Percentiles rank a stretch among this genome's conserved stretches.
Evolutionary conservation across 2,329 filamentous ascomycete genomes (phyloP).

Genomic region (Penicillium sp.): DNA sequence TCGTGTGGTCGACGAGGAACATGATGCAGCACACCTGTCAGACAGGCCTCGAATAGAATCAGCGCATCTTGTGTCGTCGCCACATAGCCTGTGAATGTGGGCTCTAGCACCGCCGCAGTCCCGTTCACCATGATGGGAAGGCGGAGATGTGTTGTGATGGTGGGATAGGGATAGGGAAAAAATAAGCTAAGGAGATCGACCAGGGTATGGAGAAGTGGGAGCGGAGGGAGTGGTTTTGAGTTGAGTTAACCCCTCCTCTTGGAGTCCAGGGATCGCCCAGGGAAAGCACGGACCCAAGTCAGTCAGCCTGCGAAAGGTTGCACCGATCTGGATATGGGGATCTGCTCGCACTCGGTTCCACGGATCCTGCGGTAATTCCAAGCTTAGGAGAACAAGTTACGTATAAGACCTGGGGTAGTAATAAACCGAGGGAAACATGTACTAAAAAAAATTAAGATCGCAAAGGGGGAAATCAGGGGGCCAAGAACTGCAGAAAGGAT

Average conservation of each 20-base stretch:
- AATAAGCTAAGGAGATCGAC: slow-evolving; percentile 4
- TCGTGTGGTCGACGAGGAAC: slow-evolving; percentile 84
- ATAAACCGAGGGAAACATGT: no score
- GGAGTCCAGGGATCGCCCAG: slow-evolving; percentile 21
- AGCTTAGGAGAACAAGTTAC: slow-evolving; percentile 13
- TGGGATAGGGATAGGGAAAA: background rate
- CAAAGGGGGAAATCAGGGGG: slow-evolving; percentile 2
- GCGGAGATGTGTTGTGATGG: background rate
- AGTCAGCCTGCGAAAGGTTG: slow-evolving; percentile 19
- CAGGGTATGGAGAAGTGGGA: slow-evolving; percentile 2
- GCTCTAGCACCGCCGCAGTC: slow-evolving; percentile 53
- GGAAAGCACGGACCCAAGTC: slow-evolving; percentile 23
- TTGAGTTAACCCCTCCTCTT: slow-evolving; percentile 24
- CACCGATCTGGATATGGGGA: slow-evolving; percentile 26
- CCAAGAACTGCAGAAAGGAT: slow-evolving; percentile 7
- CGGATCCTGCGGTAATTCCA: slow-evolving; percentile 31
- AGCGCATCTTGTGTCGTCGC: slow-evolving; percentile 73
- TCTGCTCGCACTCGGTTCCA: slow-evolving; percentile 23
- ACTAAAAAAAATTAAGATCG: no score
- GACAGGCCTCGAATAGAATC: slow-evolving; percentile 75
- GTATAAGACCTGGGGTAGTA: background rate
- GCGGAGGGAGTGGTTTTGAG: slow-evolving; percentile 14
- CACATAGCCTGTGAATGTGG: slow-evolving; percentile 68
- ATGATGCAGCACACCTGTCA: slow-evolving; percentile 69
- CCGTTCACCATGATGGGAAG: slow-evolving; percentile 43